Evolutionary conservation across 2,329 filamentous ascomycete genomes (phyloP).

Genomic region (Pyrenophora graminea): DNA sequence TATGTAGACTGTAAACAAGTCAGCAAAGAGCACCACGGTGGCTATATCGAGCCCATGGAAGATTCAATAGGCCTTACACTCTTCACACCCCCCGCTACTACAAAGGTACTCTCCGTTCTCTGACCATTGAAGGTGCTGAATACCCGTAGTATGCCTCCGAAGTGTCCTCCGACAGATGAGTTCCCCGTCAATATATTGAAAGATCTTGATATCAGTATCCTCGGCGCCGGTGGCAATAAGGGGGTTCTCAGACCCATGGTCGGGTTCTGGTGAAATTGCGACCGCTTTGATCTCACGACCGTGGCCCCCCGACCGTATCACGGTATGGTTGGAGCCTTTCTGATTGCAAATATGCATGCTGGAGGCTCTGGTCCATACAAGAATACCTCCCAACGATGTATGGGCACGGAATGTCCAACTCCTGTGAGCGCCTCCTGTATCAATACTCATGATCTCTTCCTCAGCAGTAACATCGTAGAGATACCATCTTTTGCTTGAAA

Average conservation of each 20-base stretch:
- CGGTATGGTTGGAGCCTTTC: constrained; percentile 47
- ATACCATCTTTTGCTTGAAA: constrained; percentile 77
- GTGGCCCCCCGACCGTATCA: constrained; percentile 73
- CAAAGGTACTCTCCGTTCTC: constrained; percentile 70
- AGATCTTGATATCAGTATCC: constrained; percentile 77
- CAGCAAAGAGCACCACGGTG: not conserved
- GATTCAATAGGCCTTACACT: constrained; percentile 47
- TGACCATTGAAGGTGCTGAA: constrained; percentile 81
- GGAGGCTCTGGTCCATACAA: constrained; percentile 77
- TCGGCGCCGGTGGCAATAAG: constrained; percentile 71
- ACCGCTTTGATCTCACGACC: constrained; percentile 80
- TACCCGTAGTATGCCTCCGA: constrained; percentile 78
- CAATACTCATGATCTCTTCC: constrained; percentile 70
- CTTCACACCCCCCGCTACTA: constrained; percentile 84
- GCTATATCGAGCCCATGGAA: not conserved
- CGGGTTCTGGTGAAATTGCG: constrained; percentile 49
- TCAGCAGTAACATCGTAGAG: constrained; percentile 77
- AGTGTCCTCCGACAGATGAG: constrained; percentile 64
- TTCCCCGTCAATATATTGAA: constrained; percentile 51
- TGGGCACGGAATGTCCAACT: constrained; percentile 65
- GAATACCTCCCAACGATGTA: constrained; percentile 50
- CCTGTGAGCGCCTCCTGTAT: constrained; percentile 85
- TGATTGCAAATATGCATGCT: constrained; percentile 53
- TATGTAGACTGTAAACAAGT: constrained; percentile 64
- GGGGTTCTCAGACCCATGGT: constrained; percentile 15